Evolutionary conservation across 345 rosid genomes (phyloP).

Genomic region (Raphanus sativus): DNA sequence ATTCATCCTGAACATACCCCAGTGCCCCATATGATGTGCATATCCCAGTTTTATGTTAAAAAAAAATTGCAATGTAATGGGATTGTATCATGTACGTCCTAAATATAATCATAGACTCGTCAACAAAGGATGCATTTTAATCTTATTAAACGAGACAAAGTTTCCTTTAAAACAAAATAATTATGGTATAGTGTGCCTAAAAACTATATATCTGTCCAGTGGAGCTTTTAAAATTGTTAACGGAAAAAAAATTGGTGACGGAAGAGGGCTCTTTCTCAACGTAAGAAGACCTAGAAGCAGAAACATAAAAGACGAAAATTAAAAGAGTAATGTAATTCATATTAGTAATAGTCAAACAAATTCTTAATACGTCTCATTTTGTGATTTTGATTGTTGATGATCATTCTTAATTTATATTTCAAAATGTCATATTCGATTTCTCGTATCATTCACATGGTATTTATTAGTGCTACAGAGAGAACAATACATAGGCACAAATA

Average conservation of each 20-base stretch:
- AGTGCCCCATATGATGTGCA: neutral
- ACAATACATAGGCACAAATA: neutral
- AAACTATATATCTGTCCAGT: neutral
- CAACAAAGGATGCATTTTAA: neutral
- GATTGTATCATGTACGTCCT: neutral
- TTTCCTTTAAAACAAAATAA: neutral
- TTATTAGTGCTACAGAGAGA: neutral
- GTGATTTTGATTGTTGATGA: neutral
- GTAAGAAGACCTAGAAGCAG: neutral
- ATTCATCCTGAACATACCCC: neutral
- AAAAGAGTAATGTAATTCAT: neutral
- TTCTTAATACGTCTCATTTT: neutral
- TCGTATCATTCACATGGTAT: neutral
- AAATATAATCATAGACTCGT: neutral
- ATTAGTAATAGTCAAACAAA: neutral
- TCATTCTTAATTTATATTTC: neutral
- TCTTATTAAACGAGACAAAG: neutral
- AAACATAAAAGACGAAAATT: conserved; percentile 12
- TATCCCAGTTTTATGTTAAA: neutral
- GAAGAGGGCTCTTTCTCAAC: neutral
- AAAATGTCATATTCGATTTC: neutral
- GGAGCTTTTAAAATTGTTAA: neutral
- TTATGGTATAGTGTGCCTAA: neutral
- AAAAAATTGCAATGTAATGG: neutral
- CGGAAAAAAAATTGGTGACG: neutral